Evolutionary conservation across 208 protist species (phyloP), one percentile per base, ranked within the genome.

Genomic region (Crithidia brevicula): DNA sequence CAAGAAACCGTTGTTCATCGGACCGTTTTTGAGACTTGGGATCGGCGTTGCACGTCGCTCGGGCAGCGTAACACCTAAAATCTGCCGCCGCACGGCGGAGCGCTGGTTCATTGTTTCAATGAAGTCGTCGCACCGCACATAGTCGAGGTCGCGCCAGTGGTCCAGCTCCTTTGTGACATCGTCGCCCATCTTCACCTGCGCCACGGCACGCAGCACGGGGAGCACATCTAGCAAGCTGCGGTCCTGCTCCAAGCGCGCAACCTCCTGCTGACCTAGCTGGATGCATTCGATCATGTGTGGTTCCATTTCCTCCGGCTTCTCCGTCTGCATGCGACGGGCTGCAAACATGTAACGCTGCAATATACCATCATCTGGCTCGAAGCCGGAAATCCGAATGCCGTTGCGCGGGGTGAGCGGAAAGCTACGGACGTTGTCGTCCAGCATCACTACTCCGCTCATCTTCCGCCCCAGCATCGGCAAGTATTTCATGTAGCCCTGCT

Each of bases 401-500:
- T 92, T 82, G 38, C 91, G 88, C 31, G 91, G 91, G 5, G 77
- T 86, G 38, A 96, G 83, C 0, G 91, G 91, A 58, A 96, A 96
- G 67, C 91, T 96, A 34, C 91, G 81, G 38, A 89, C 88, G 62
- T 93, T 96, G 71, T 96, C 91, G 62, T 96, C 91, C 8, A 96
- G 27, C 80, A 96, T 92, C 30, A 96, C 74, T 20, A 85, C 77
- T 22, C 70, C 57, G 47, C 74, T 64, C 66, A 91, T 61, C 22
- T 83, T 79, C 0, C 91, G 76, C n/a, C 91, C 91, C 8, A 91
- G 67, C 75, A 96, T 86, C n/a, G 91, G 91, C 27, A 96, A 52
- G 61, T 89, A 96, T 60, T 96, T 96, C 91, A 96, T 96, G 74
- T 92, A 93, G 31, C 74, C 66, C 27, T 86, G 67, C 36, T 73